A percentile compares a stretch with the other conserved stretches of the same genome.
Evolutionary conservation across 352 stramenopile genomes (phyloP).

Genomic region (Pythium rishiriense): DNA sequence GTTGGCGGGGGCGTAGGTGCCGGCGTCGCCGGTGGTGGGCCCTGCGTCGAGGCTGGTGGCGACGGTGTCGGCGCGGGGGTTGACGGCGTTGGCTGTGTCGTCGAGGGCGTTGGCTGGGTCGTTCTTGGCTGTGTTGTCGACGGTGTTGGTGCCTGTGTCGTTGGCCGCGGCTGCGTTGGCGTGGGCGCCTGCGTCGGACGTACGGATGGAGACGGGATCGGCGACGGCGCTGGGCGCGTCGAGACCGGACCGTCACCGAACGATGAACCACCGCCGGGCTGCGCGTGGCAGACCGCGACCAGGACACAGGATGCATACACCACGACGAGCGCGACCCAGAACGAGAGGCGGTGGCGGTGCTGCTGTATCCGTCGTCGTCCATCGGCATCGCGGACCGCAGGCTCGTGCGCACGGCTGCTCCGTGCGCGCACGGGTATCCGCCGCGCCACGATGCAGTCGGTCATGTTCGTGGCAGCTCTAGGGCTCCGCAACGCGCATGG

Average conservation of each 20-base stretch:
- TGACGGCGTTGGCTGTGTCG: background rate
- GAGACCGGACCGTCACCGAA: background rate
- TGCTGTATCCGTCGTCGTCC: background rate
- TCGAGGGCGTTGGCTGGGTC: background rate
- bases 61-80: background rate
- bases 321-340: conserved; percentile 11
- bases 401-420: background rate
- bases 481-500: background rate
- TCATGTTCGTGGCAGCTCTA: background rate
- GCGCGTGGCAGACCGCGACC: conserved; percentile 11
- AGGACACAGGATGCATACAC: background rate
- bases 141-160: background rate
- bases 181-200: background rate
- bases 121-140: background rate
- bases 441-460: conserved; percentile 5
- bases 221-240: background rate
- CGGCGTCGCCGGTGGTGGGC: conserved; percentile 4
- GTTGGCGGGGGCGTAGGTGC: background rate
- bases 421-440: conserved; percentile 15
- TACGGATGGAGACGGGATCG: background rate
- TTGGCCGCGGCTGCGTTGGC: background rate
- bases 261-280: background rate
- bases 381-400: no score
- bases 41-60: background rate
- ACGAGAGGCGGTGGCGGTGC: background rate